Evolutionary conservation across 179 eudicot genomes (phyloP).

Genomic region (Spergularia azorica): DNA sequence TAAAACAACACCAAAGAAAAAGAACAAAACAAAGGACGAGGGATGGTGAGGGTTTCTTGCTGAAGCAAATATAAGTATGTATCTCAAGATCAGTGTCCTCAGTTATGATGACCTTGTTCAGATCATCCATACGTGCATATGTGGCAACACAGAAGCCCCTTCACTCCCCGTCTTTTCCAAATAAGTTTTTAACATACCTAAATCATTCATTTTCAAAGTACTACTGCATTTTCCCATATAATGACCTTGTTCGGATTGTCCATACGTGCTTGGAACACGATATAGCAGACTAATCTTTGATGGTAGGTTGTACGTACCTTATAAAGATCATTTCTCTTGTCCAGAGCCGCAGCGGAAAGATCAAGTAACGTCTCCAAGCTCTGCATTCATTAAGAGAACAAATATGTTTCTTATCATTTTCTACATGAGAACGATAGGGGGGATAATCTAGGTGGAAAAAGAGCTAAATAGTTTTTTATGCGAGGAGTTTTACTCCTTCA

Average conservation of each 20-base stretch:
- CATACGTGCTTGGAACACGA: too few species aligned
- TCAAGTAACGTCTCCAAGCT: slow-evolving; percentile 46
- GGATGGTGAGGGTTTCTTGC: not conserved
- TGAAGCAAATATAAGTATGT: not conserved
- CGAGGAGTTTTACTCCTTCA: too few species aligned
- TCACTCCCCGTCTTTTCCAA: not conserved
- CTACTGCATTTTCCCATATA: not conserved
- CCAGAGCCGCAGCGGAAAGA: slow-evolving; percentile 31
- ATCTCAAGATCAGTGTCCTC: not conserved
- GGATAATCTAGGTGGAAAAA: too few species aligned
- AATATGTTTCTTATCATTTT: too few species aligned
- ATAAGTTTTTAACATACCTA: not conserved
- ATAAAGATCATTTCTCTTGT: slow-evolving; percentile 20
- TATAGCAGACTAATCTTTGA: not conserved
- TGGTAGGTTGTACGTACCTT: slow-evolving; percentile 28
- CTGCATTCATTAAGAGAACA: slow-evolving; percentile 26
- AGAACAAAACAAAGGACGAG: not conserved
- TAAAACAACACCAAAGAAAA: not conserved
- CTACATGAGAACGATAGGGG: too few species aligned
- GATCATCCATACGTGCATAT: not conserved
- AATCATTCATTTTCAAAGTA: not conserved
- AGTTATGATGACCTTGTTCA: not conserved
- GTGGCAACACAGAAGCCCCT: not conserved
- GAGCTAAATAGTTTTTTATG: too few species aligned
- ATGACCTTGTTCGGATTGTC: too few species aligned